Conservation (phyloP, 78 protist genomes). For the Planoprotostelium fungivorum region DNA sequence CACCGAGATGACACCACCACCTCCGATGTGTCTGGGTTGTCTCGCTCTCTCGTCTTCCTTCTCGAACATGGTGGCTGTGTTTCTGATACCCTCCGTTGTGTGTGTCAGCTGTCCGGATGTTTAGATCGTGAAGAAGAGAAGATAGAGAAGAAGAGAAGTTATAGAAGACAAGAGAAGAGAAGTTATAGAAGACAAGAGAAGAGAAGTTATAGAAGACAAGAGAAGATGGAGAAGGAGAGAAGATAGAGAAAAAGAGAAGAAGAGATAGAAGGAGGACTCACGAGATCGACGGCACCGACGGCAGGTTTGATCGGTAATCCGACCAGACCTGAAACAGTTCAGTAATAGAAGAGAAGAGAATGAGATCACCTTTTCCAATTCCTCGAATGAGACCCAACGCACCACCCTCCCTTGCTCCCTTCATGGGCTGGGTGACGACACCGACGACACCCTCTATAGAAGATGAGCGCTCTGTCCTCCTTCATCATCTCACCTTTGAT, state of each 20-base stretch:
- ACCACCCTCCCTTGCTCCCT: constrained; percentile 68
- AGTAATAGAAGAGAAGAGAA: too few species aligned
- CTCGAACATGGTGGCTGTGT: constrained; percentile 39
- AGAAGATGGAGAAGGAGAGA: too few species aligned
- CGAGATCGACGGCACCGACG: constrained; percentile 71
- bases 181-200: too few species aligned
- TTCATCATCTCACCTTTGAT: neutral
- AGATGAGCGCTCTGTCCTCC: neutral
- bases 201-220: too few species aligned
- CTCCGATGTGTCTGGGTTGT: neutral
- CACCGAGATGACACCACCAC: neutral
- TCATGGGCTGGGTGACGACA: constrained; percentile 61
- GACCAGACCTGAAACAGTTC: too few species aligned
- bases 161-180: too few species aligned
- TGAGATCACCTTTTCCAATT: constrained; percentile 79
- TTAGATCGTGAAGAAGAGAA: too few species aligned
- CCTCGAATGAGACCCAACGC: constrained; percentile 59
- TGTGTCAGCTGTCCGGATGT: constrained; percentile 7
- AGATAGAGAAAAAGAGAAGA: too few species aligned
- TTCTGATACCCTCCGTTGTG: constrained; percentile 71
- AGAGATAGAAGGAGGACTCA: neutral
- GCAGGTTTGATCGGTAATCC: constrained; percentile 73
- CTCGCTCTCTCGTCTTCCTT: neutral
- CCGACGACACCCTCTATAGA: constrained; percentile 41
- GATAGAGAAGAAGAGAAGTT: too few species aligned